A percentile compares a stretch with the other conserved stretches of the same genome.
Conservation (phyloP, 1,284 basidiomycete genomes). For the Cystobasidiaceae sp. region DNA sequence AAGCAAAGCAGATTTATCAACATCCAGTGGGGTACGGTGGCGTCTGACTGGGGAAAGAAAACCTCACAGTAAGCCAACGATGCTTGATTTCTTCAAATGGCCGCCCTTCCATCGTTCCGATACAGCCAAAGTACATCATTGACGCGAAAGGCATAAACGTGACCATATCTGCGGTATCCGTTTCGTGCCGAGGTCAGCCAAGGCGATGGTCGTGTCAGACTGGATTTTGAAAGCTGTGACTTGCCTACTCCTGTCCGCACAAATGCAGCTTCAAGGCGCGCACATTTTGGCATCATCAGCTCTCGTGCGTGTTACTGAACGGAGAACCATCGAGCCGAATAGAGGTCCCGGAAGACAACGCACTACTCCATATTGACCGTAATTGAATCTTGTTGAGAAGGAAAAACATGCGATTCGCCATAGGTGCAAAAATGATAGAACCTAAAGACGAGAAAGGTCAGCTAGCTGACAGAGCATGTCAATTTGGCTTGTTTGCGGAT, state of each 20-base stretch:
- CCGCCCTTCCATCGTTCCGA: slow-evolving; percentile 40
- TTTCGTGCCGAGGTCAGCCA: background rate
- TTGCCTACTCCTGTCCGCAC: slow-evolving; percentile 33
- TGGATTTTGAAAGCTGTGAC: too few relatives aligned
- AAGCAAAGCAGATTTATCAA: background rate
- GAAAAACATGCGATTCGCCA: slow-evolving; percentile 18
- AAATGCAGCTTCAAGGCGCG: slow-evolving; percentile 36
- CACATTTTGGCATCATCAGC: too few relatives aligned
- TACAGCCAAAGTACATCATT: slow-evolving; percentile 39
- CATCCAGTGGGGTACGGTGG: slow-evolving; percentile 26
- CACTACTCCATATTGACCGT: slow-evolving; percentile 31
- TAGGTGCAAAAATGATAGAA: slow-evolving; percentile 35
- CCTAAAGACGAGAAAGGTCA: too few relatives aligned
- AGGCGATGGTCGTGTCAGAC: too few relatives aligned
- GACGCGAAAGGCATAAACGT: slow-evolving; percentile 42
- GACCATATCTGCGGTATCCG: slow-evolving; percentile 31
- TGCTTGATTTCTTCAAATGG: slow-evolving; percentile 32
- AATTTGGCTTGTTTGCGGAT: too few relatives aligned
- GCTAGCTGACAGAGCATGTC: too few relatives aligned
- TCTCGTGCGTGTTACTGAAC: background rate
- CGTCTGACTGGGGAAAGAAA: slow-evolving; percentile 31
- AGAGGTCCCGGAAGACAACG: background rate
- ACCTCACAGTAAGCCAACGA: slow-evolving; percentile 1
- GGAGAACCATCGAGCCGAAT: background rate
- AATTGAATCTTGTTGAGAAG: slow-evolving; percentile 31